phyloP scores from a whole-genome alignment of 2,329 filamentous ascomycete species.

The Xylariaceae sp. region DNA sequence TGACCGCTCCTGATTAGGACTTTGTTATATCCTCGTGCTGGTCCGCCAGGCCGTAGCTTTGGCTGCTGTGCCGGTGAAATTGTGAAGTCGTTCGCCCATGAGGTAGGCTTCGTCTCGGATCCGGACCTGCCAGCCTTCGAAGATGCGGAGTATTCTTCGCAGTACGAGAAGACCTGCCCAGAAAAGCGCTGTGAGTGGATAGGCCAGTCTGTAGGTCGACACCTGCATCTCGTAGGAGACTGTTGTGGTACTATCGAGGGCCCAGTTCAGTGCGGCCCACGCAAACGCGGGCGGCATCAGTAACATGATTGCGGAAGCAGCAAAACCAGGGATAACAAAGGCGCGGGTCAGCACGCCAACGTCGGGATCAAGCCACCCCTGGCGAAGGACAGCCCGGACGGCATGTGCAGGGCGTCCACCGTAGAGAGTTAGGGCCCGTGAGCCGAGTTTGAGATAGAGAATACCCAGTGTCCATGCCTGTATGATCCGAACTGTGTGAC shows the following conservation, averaged over 20 bases:
- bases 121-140: slow-evolving; percentile 71
- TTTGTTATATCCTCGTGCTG: slow-evolving; percentile 23
- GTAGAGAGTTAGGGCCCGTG: slow-evolving; percentile 64
- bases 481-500: slow-evolving; percentile 77
- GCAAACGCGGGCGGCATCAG: slow-evolving; percentile 60
- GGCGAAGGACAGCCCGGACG: slow-evolving; percentile 66
- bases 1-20: too few species aligned
- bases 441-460: slow-evolving; percentile 78
- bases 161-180: slow-evolving; percentile 43
- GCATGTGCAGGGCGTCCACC: slow-evolving; percentile 68
- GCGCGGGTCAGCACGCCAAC: slow-evolving; percentile 74
- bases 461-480: slow-evolving; percentile 94
- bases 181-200: slow-evolving; percentile 59
- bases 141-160: slow-evolving; percentile 54
- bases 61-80: slow-evolving; percentile 52
- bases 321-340: slow-evolving; percentile 71
- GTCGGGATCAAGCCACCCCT: slow-evolving; percentile 77
- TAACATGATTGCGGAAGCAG: slow-evolving; percentile 61
- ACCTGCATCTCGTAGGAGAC: slow-evolving; percentile 30
- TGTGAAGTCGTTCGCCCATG: slow-evolving; percentile 90
- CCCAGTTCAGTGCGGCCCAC: slow-evolving; percentile 40
- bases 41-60: slow-evolving; percentile 27
- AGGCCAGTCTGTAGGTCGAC: slow-evolving; percentile 57
- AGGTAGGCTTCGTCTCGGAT: slow-evolving; percentile 95
- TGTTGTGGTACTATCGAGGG: slow-evolving; percentile 23